Base-by-base conservation (phyloP, 495 filamentous ascomycete genomes). In the Recurvomyces mirabilis region DNA sequence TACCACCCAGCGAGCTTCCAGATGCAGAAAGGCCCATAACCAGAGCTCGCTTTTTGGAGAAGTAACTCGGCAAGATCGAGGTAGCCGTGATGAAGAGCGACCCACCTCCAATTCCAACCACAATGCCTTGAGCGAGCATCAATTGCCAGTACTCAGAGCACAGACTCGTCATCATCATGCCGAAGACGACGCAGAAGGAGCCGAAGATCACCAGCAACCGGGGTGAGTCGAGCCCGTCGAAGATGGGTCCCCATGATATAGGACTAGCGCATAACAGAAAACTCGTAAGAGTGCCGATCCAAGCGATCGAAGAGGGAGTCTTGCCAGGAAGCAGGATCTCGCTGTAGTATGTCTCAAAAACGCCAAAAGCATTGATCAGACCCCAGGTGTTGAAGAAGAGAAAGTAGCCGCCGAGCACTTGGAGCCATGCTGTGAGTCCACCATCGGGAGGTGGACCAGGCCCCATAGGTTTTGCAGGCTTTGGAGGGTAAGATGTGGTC, bases 301-400 rank as follows among this genome's bases (percentile, higher is more conserved):
- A 66, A n/a, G 63, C 53, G 43, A 66, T 61, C 1, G 49, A 43
- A 9, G 57, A 60, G n/a, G 44, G 18, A 3, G 49, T 46, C 13
- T 39, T 31, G 19, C 39, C 38, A 14, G 65, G 62, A 6, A 82
- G 66, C 2, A 64, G 52, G 4, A 39, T 51, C 7, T 21, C 28
- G 25, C 30, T 43, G 43, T 64, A 63, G 45, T 62, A 62, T 1
- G 61, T 46, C 38, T 64, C 60, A 25, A 62, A 60, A 34, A 58
- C 52, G 13, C 60, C 60, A 38, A 60, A 64, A 12, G 46, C 48
- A 40, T 56, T 62, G n/a, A 60, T 53, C 30, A 54, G 50, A 7
- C 60, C 60, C 52, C 81, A 87, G 3, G 81, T 82, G 44, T 79
- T 79, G 62, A 79, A 77, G 46, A 84, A 71, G 34, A 82, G 65